A percentile compares a stretch with the other conserved stretches of the same genome.
These are phyloP conservation scores for Luffa aegyptiaca DNA, from an alignment of 306 rosid genomes.

Conservation along the genomic window DNA sequence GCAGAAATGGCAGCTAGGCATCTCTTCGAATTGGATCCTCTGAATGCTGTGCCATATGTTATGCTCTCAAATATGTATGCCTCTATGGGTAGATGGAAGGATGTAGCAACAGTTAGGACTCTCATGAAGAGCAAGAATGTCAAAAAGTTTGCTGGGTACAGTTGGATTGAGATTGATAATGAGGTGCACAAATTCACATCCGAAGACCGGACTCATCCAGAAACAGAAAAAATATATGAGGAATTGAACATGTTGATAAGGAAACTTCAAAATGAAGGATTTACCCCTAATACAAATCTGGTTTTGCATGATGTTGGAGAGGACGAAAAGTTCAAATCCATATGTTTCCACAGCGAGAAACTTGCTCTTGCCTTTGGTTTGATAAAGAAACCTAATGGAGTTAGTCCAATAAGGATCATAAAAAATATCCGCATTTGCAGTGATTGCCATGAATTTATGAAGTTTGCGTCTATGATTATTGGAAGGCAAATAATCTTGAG, in stretches of 20 bases:
- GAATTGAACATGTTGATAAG: conserved; percentile 12
- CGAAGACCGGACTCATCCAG: conserved; percentile 17
- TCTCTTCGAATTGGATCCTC: conserved; percentile 22
- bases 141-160: conserved; percentile 23
- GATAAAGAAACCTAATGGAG: conserved; percentile 8
- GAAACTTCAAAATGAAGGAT: conserved; percentile 14
- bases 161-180: conserved; percentile 29
- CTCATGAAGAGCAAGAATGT: conserved; percentile 20
- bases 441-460: conserved; percentile 19
- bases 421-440: conserved; percentile 16
- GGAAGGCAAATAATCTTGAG: conserved; percentile 17
- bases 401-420: conserved; percentile 11
- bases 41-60: conserved; percentile 21
- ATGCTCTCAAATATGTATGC: conserved; percentile 32
- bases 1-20: conserved; percentile 19
- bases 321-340: conserved; percentile 19
- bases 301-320: conserved; percentile 26
- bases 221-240: conserved; percentile 15
- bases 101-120: conserved; percentile 17
- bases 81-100: conserved; percentile 20
- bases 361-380: conserved; percentile 11
- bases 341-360: conserved; percentile 12
- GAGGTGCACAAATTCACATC: conserved; percentile 18
- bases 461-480: conserved; percentile 13
- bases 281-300: conserved; percentile 15